Evolutionary conservation across 164 flowering plant genomes (phyloP), one percentile per base, ranked within the genome.

Genomic region (Cinnamomum micranthum): DNA sequence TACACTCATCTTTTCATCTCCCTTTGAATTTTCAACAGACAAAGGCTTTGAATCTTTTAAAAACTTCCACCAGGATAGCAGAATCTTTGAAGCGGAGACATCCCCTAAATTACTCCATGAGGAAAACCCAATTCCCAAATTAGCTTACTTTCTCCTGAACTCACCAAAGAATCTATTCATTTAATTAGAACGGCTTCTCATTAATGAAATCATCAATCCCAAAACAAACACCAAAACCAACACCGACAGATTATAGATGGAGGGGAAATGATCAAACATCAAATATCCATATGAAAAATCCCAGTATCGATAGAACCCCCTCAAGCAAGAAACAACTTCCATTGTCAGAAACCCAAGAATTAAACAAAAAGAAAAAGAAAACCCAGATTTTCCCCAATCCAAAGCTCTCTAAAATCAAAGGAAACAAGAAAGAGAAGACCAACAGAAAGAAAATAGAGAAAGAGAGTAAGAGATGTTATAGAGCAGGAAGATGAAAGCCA

Each of bases 401-500:
- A 31, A 31, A 31, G 33, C 33, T 31, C 33, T 31, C 33, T 31
- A 31, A 31, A 31, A 31, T 5, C 33, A 31, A 31, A 31, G 33
- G 33, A 31, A 31, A 31, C 33, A 31, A 31, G 33, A 31, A 31
- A 5, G 33, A 31, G 33, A 31, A 31, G 33, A 31, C 33, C 33
- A 19, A 55, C 19, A 55, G 6, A 14, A 13, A 24, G 66, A 9
- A 31, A 31, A 31, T 20, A 6, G 5, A 27, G 28, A 27, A 2
- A 24, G 28, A 64, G 19, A 64, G 0, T 31, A 31, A 31, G 66
- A 80, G 76, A 91, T 85, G 92, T 80, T 82, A 73, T 82, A 73
- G 85, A 85, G 19, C 82, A 81, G 33, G 84, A 84, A 68, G 85
- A 79, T 9, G 77, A 78, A 17, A 82, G 72, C 65, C 3, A 23